Conservation (phyloP, 2,329 filamentous ascomycete genomes). For the Colletotrichum sp. region DNA sequence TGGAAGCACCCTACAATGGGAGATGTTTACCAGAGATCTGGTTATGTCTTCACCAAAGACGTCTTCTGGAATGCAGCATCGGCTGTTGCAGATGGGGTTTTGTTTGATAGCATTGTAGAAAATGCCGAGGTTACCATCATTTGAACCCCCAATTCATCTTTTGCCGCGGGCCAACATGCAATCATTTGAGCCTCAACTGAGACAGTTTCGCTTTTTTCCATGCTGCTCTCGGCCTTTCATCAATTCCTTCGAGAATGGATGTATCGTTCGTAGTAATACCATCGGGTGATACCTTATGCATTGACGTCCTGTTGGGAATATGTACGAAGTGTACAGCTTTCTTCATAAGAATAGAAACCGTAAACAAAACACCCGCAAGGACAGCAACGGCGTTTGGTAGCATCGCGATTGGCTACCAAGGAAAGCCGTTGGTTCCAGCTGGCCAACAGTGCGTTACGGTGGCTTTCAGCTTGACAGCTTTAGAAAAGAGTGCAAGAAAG, state of each 20-base stretch:
- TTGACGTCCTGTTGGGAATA: background rate
- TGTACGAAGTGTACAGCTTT: accelerated
- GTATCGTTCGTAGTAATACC: accelerated
- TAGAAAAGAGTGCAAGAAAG: background rate
- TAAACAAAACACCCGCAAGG: background rate
- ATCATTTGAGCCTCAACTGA: accelerated
- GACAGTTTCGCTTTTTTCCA: background rate
- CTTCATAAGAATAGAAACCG: background rate
- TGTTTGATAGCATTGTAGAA: background rate
- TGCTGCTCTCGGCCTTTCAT: background rate
- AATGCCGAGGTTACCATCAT: background rate
- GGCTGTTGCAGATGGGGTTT: background rate
- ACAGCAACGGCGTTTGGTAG: background rate
- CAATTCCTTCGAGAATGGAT: background rate
- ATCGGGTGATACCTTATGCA: background rate
- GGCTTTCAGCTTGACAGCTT: background rate
- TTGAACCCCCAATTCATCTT: background rate
- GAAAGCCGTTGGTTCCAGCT: background rate
- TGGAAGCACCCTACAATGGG: background rate
- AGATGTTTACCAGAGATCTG: background rate
- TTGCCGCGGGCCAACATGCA: background rate
- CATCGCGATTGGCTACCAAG: background rate
- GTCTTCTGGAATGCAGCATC: background rate
- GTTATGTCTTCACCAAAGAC: background rate
- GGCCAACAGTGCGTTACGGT: background rate